phyloP scores from a whole-genome alignment of 2,329 filamentous ascomycete species.

The Paraphaeosphaeria minitans region DNA sequence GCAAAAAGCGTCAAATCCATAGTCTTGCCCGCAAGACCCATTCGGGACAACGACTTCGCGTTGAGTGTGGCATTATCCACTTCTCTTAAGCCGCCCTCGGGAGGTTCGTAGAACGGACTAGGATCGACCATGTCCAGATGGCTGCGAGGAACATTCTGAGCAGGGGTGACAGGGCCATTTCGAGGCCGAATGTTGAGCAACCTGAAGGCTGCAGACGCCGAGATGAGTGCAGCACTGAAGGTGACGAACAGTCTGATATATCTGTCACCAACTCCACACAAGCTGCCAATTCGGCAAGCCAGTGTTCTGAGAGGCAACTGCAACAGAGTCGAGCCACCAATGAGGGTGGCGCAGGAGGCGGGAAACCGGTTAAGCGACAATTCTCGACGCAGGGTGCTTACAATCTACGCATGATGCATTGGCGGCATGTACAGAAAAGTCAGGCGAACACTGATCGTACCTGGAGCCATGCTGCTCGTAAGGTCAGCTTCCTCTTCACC shows the following conservation, averaged over 20 bases:
- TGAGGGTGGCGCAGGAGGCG: conserved; percentile 57
- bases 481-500: conserved; percentile 24
- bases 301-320: conserved; percentile 37
- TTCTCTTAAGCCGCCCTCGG: conserved; percentile 17
- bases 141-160: conserved; percentile 8
- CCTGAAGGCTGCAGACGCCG: conserved; percentile 56
- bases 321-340: conserved; percentile 58
- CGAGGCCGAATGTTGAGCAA: conserved; percentile 52
- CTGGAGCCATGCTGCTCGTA: conserved; percentile 26
- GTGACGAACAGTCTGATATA: conserved; percentile 27
- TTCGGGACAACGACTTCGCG: conserved; percentile 17
- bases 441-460: conserved; percentile 23
- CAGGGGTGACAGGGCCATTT: conserved; percentile 2
- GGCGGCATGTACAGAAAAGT: neutral
- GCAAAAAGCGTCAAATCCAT: conserved; percentile 84
- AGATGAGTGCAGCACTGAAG: conserved; percentile 54
- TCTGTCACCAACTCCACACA: conserved; percentile 18
- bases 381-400: conserved; percentile 44
- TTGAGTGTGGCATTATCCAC: conserved; percentile 14
- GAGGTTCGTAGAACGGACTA: conserved; percentile 34
- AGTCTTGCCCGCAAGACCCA: conserved; percentile 68
- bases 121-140: conserved; percentile 20
- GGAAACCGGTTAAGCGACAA: conserved; percentile 56
- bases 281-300: conserved; percentile 12
- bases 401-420: conserved; percentile 13